A percentile compares a stretch with the other conserved stretches of the same genome.
phyloP scores from a whole-genome alignment of 129 eudicot species.

The Centrapalus pauciflorus region DNA sequence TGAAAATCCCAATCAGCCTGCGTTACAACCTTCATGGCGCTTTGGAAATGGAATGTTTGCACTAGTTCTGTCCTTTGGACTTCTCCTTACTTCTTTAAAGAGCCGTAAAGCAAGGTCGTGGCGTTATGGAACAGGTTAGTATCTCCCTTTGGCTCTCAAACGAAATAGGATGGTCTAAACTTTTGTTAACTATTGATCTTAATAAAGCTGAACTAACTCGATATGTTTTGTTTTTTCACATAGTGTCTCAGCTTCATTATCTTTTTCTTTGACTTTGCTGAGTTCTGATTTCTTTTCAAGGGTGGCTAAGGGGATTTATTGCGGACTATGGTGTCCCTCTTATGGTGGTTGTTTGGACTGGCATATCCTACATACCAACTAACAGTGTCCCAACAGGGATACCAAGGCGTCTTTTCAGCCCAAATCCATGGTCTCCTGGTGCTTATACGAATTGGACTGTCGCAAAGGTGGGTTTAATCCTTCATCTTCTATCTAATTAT shows the following conservation, averaged over 20 bases:
- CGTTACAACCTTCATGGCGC: conserved; percentile 85
- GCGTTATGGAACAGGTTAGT: conserved; percentile 91
- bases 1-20: conserved; percentile 55
- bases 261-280: conserved; percentile 1
- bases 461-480: conserved; percentile 66
- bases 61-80: conserved; percentile 90
- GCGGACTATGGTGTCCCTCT: conserved; percentile 98
- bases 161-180: no score
- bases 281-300: conserved; percentile 33
- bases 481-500: no score
- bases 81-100: conserved; percentile 76
- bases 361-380: conserved; percentile 81
- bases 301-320: conserved; percentile 85
- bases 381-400: conserved; percentile 82
- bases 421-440: conserved; percentile 97
- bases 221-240: neutral
- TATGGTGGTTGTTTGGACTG: conserved; percentile 97
- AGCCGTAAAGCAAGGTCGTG: conserved; percentile 99
- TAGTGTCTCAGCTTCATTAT: neutral
- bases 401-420: conserved; percentile 92
- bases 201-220: neutral
- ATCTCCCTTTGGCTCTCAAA: neutral
- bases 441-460: conserved; percentile 98
- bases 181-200: neutral
- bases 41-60: conserved; percentile 99